phyloP scores from a whole-genome alignment of 306 rosid species.

The Argentina anserina region DNA sequence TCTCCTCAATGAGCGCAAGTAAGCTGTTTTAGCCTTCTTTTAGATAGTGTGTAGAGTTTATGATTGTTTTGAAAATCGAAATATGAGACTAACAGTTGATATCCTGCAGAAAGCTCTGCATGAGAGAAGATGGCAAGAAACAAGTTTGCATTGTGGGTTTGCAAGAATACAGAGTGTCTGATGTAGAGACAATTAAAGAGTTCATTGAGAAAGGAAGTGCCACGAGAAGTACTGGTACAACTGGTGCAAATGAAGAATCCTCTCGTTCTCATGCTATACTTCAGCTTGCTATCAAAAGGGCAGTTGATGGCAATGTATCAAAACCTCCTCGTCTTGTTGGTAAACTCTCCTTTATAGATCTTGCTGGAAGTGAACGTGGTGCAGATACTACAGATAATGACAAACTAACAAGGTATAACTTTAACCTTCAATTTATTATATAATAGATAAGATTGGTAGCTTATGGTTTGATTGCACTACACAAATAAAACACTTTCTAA shows the following conservation, averaged over 20 bases:
- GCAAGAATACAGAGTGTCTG: constrained; percentile 90
- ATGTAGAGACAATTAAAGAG: constrained; percentile 91
- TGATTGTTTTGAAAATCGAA: constrained; percentile 18
- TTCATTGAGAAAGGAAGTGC: constrained; percentile 91
- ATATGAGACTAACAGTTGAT: constrained; percentile 14
- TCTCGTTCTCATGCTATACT: constrained; percentile 99
- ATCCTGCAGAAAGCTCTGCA: constrained; percentile 83
- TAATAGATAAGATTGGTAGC: not conserved
- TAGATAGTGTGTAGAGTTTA: constrained; percentile 3
- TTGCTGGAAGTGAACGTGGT: constrained; percentile 99
- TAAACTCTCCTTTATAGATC: constrained; percentile 97
- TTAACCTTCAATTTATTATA: not conserved
- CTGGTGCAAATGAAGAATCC: constrained; percentile 99
- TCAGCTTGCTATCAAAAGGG: constrained; percentile 90
- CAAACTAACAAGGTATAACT: constrained; percentile 78
- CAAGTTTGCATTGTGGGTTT: constrained; percentile 98
- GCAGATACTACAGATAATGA: constrained; percentile 99
- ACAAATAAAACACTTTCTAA: not conserved
- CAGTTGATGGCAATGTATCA: constrained; percentile 75
- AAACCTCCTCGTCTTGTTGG: constrained; percentile 91
- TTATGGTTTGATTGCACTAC: constrained; percentile 1
- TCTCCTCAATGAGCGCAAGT: constrained; percentile 95
- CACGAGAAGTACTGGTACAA: constrained; percentile 94
- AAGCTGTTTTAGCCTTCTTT: constrained; percentile 30
- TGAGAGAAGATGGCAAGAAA: constrained; percentile 98